Base-by-base conservation (phyloP, 176 grass and related monocot species). In the Hsuehochloa calcarea region DNA sequence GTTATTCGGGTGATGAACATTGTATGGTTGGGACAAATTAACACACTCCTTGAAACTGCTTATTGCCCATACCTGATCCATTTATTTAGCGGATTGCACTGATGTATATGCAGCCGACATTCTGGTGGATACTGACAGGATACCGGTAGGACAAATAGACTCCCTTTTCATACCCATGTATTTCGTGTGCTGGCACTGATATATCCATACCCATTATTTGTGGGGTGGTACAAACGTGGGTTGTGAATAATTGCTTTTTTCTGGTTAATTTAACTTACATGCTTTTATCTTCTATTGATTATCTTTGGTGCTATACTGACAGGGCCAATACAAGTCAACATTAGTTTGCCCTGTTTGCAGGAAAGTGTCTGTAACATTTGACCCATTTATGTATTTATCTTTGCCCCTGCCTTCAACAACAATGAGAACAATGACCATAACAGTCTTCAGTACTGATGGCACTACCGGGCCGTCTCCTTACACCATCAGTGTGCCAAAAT, bases 261-360 rank as follows among this genome's bases (percentile, higher is more conserved):
- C 68, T 83, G 22, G 52, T 19, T 62, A 41, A 38, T 66, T 81
- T 16, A 38, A n/a, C 47, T 20, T 68, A 8, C 45, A 26, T 64
- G 10, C 19, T 75, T 79, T 62, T 80, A 79, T 62, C 8, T 26
- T 68, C 14, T 80, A 45, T 62, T 87, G 61, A 87, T 52, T 49
- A 10, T 75, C 40, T 80, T 82, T 55, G 20, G 41, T 88, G 88
- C 44, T 93, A 76, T 78, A 80, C 82, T 82, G 83, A 34, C 88
- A 98, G 96, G 96, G 96, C 67, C 96, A 98, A 77, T 98, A 95
- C 87, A 98, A 95, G 80, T 98, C 89, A 41, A 95, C 93, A 49
- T 84, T 98, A 90, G 89, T 98, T 78, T 98, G 93, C 68, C 96
- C 93, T 8, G 52, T 89, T 85, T 95, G 96, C 89, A 95, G 86